Base-by-base conservation (phyloP, 2,329 filamentous ascomycete species). In the Chrysoporthe deuterocubensis region DNA sequence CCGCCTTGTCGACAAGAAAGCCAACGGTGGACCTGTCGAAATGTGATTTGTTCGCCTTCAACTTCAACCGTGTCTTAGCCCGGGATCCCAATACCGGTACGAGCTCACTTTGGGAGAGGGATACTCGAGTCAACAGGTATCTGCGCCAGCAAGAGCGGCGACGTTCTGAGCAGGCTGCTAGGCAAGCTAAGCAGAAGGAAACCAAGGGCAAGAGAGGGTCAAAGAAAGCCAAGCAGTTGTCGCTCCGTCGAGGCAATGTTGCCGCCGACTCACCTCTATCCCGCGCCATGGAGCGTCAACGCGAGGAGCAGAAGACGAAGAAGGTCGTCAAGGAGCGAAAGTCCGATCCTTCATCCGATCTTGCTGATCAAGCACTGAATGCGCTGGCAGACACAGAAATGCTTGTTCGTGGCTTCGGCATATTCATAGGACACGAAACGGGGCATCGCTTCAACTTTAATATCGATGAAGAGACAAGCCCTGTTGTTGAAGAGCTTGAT, bases 211-310 rank as follows among this genome's bases (percentile, higher is more conserved):
- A 65, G n/a, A 64, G 56, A 18, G 62, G 48, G n/a, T 16, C 8
- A 34, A 66, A 52, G 34, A 69, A 69, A 37, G 50, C 43, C 57
- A 67, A 67, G 42, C 48, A 69, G 42, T 37, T 67, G 18, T 37
- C 57, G 3, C 56, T 69, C 2, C 67, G 67, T 48, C 67, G 67
- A 32, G 62, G 18, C 26, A 14, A 56, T n/a, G 26, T 64, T 18
- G 37, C 62, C 44, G 37, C 50, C 50, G 14, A 64, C 50, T 56
- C 48, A 34, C 62, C 62, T 32, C 62, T 64, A 52, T 64, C 40
- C n/a, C 62, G 62, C 32, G 62, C 50, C 1, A 56, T 34, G 50
- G 50, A 56, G 50, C 62, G 62, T n/a, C 62, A 52, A 16, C 62
- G 48, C 14, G 37, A 56, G 16, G 32, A 57, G 14, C 54, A 57